Evolutionary conservation across 2,329 filamentous ascomycete genomes (phyloP).

Genomic region (Pyricularia pennisetigena): DNA sequence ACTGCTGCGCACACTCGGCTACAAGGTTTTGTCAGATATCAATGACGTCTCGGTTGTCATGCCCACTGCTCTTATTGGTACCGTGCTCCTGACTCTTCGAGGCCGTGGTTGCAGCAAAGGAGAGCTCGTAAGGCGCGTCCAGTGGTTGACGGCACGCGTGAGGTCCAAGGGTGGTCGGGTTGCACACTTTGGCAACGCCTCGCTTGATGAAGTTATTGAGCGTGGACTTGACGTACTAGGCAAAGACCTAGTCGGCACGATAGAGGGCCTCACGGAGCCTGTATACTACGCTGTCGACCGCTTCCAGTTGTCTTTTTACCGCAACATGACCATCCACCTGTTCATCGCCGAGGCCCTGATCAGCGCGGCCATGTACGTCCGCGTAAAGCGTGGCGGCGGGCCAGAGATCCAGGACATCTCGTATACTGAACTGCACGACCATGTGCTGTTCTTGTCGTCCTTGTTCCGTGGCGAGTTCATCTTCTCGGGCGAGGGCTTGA

Average conservation of each 20-base stretch:
- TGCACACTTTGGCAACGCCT: constrained; percentile 78
- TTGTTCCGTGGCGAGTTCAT: constrained; percentile 97
- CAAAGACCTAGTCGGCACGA: constrained; percentile 72
- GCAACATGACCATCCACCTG: constrained; percentile 98
- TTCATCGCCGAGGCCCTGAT: constrained; percentile 92
- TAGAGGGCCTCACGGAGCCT: constrained; percentile 74
- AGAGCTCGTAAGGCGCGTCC: constrained; percentile 76
- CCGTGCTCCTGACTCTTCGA: constrained; percentile 80
- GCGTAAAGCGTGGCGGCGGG: constrained; percentile 84
- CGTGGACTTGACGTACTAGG: constrained; percentile 87
- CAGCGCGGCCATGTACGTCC: constrained; percentile 81
- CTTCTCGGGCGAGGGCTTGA: constrained; percentile 79
- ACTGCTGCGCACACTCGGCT: constrained; percentile 77
- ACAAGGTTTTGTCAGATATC: constrained; percentile 87
- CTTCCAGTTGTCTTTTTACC: constrained; percentile 96
- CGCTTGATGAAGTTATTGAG: constrained; percentile 74
- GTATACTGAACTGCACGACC: constrained; percentile 62
- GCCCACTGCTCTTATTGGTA: constrained; percentile 94
- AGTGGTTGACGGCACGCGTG: constrained; percentile 81
- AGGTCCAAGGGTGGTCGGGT: constrained; percentile 82
- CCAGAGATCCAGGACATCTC: constrained; percentile 69
- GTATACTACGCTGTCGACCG: constrained; percentile 93
- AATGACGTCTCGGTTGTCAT: constrained; percentile 95
- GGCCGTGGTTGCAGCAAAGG: constrained; percentile 83
- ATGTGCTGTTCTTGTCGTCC: constrained; percentile 84